These are phyloP conservation scores for Globisporangium polare DNA, from an alignment of 352 stramenopile genomes.

Conservation along the genomic window DNA sequence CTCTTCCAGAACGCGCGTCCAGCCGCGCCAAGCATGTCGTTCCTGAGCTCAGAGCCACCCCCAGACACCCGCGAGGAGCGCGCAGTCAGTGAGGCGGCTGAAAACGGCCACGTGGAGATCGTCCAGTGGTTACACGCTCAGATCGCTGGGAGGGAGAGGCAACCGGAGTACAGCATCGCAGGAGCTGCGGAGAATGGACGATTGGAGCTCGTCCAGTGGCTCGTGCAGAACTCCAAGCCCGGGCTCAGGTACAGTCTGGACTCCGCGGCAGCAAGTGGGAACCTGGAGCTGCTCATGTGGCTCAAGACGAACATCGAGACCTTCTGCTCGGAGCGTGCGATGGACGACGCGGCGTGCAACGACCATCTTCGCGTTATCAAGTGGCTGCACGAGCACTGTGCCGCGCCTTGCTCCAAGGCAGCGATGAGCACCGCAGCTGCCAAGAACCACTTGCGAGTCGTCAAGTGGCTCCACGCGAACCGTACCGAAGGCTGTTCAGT, in stretches of 20 bases:
- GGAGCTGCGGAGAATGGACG: neutral
- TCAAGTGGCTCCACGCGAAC: constrained; percentile 17
- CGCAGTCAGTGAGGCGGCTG: neutral
- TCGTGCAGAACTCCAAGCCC: neutral
- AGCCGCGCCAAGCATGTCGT: neutral
- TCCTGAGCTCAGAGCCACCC: neutral
- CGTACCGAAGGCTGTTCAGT: constrained; percentile 12
- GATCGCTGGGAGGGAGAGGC: neutral
- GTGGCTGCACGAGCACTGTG: neutral
- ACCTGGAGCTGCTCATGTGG: neutral
- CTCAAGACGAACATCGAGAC: neutral
- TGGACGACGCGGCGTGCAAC: neutral
- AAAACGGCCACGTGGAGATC: neutral
- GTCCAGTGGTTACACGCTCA: neutral
- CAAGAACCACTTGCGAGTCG: neutral
- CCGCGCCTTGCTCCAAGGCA: neutral
- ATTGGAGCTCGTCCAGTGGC: neutral
- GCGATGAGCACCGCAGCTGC: neutral
- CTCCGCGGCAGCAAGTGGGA: neutral
- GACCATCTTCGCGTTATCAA: neutral
- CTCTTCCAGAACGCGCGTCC: neutral
- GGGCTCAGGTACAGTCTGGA: neutral
- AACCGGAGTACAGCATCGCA: neutral
- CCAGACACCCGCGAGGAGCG: neutral
- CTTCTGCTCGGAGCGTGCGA: neutral